Evolutionary conservation across 352 stramenopile species (phyloP).

Genomic region (Pythium monospermum): DNA sequence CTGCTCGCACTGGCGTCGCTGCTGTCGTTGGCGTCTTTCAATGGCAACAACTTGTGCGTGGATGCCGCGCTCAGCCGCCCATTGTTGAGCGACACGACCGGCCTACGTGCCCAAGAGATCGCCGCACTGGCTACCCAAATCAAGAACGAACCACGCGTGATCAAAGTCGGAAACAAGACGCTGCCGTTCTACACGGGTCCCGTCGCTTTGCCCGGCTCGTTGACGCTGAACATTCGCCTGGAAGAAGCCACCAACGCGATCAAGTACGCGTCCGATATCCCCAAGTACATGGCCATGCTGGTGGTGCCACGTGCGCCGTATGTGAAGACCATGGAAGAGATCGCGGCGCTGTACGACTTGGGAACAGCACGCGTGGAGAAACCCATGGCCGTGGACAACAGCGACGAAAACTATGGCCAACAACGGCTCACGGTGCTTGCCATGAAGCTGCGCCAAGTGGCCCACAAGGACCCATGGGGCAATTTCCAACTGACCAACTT

Average conservation of each 20-base stretch:
- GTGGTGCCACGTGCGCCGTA: neutral
- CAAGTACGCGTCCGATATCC: neutral
- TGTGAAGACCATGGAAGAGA: neutral
- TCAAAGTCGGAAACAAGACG: neutral
- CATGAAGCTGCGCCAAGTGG: slow-evolving; percentile 6
- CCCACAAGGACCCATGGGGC: neutral
- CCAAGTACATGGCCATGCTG: neutral
- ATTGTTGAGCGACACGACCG: neutral
- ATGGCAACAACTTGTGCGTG: no score
- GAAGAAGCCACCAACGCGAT: neutral
- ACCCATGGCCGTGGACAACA: slow-evolving; percentile 5
- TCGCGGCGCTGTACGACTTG: slow-evolving; percentile 4
- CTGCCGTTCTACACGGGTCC: slow-evolving; percentile 9
- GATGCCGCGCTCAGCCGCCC: neutral
- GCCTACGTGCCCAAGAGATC: slow-evolving; percentile 1
- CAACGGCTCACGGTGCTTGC: slow-evolving; percentile 4
- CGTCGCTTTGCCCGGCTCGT: slow-evolving; percentile 1
- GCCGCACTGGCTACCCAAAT: neutral
- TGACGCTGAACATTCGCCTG: slow-evolving; percentile 1
- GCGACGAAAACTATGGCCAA: slow-evolving; percentile 7
- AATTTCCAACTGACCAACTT: slow-evolving; percentile 3
- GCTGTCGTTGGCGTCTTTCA: no score
- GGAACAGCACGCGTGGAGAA: neutral
- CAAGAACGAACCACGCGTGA: slow-evolving; percentile 6
- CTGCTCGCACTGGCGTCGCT: no score